A percentile compares a stretch with the other conserved stretches of the same genome.
phyloP scores from a whole-genome alignment of 2,329 filamentous ascomycete genomes.

The Thielaviopsis euricoi region DNA sequence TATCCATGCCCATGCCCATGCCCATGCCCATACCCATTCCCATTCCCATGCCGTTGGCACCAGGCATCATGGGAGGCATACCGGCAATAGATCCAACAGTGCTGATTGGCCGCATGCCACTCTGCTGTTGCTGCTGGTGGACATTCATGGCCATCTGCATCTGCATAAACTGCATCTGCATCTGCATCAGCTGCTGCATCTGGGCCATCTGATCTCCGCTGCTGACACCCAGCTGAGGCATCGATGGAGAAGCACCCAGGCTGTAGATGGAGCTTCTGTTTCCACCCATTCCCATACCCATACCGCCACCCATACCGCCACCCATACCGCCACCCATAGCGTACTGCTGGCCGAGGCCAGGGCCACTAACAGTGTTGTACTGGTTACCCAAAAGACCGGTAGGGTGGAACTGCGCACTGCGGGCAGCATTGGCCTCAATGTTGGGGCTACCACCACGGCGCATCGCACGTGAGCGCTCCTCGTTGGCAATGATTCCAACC shows the following conservation, averaged over 20 bases:
- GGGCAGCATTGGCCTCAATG: slow-evolving; percentile 28
- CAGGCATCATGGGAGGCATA: slow-evolving; percentile 52
- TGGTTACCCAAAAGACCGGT: slow-evolving; percentile 22
- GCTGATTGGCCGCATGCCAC: slow-evolving; percentile 6
- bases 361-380: slow-evolving; percentile 31
- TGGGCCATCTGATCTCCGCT: slow-evolving; percentile 17
- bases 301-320: slow-evolving; percentile 12
- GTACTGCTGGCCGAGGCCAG: slow-evolving; percentile 23
- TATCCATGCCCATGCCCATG: slow-evolving; percentile 22
- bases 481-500: slow-evolving; percentile 73
- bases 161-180: slow-evolving; percentile 78
- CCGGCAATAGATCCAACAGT: slow-evolving; percentile 8
- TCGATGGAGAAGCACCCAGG: slow-evolving; percentile 12
- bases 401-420: slow-evolving; percentile 18
- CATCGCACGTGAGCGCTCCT: slow-evolving; percentile 64
- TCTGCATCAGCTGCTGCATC: slow-evolving; percentile 36
- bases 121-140: slow-evolving; percentile 3
- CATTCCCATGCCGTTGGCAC: slow-evolving; percentile 15
- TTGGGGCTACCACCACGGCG: slow-evolving; percentile 59
- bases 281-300: slow-evolving; percentile 1
- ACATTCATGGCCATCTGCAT: slow-evolving; percentile 77
- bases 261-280: slow-evolving; percentile 11
- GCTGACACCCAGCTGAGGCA: slow-evolving; percentile 17
- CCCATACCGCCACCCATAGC: slow-evolving; percentile 18
- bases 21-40: slow-evolving; percentile 12